Percentiles rank a stretch among this genome's conserved stretches.
phyloP scores from a whole-genome alignment of 2,329 filamentous ascomycete species.

The Colletotrichum truncatum region DNA sequence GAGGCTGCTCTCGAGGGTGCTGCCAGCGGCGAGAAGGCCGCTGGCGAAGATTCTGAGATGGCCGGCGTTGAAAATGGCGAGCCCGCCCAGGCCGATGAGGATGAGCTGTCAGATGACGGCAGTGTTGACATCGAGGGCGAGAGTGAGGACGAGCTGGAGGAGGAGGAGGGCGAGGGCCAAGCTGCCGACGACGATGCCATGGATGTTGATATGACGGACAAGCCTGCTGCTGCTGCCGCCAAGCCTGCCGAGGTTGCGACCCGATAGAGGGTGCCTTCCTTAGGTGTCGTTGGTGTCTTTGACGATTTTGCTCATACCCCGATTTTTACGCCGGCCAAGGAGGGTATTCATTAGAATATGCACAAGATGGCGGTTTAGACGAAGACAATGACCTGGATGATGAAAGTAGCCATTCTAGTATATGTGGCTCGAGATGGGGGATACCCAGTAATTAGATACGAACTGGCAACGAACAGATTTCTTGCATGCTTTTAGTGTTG shows the following conservation, averaged over 20 bases:
- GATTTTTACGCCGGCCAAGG: slow-evolving; percentile 18
- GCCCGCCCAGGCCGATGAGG: slow-evolving; percentile 66
- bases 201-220: slow-evolving; percentile 57
- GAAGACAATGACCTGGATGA: slow-evolving; percentile 31
- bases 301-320: slow-evolving; percentile 29
- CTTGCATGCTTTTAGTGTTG: neutral
- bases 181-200: slow-evolving; percentile 54
- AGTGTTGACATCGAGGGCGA: slow-evolving; percentile 84
- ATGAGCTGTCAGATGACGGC: slow-evolving; percentile 76
- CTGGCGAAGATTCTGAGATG: slow-evolving; percentile 79
- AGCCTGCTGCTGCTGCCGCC: slow-evolving; percentile 40
- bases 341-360: slow-evolving; percentile 19
- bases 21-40: slow-evolving; percentile 49
- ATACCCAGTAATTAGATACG: slow-evolving; percentile 28
- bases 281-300: slow-evolving; percentile 5
- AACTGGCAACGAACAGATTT: slow-evolving; percentile 16
- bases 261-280: slow-evolving; percentile 22
- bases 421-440: slow-evolving; percentile 17
- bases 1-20: slow-evolving; percentile 59
- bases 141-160: slow-evolving; percentile 76
- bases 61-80: slow-evolving; percentile 69
- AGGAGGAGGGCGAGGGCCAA: slow-evolving; percentile 59
- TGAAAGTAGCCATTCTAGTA: slow-evolving; percentile 24
- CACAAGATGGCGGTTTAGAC: slow-evolving; percentile 28
- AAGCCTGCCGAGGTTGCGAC: slow-evolving; percentile 41